phyloP scores from a whole-genome alignment of 495 filamentous ascomycete species.

The Antarctomyces pellizariae region DNA sequence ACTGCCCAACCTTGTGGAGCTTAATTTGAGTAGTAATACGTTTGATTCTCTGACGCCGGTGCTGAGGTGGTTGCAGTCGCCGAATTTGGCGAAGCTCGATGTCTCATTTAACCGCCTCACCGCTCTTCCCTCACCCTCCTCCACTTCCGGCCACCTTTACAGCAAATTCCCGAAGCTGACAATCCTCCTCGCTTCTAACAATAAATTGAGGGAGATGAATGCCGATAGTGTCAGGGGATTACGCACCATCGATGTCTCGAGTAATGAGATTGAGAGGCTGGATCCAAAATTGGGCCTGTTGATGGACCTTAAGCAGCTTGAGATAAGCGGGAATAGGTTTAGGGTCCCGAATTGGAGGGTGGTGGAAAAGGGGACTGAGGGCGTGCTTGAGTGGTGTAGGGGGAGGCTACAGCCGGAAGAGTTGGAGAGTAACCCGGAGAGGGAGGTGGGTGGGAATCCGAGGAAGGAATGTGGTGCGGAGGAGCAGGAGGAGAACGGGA shows the following conservation, averaged over 20 bases:
- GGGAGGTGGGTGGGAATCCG: too few relatives aligned
- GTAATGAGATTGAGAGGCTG: conserved; percentile 59
- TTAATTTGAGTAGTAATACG: conserved; percentile 47
- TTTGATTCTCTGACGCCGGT: conserved; percentile 42
- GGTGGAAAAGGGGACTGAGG: conserved; percentile 70
- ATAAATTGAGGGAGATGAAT: conserved; percentile 44
- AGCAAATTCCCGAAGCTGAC: conserved; percentile 39
- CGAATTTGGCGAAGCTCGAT: conserved; percentile 49
- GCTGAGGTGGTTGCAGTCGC: conserved; percentile 37
- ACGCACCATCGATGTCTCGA: conserved; percentile 49
- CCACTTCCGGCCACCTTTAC: conserved; percentile 17
- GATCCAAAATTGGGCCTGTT: conserved; percentile 58
- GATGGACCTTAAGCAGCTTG: conserved; percentile 26
- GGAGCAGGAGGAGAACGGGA: too few relatives aligned
- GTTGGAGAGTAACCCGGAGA: too few relatives aligned
- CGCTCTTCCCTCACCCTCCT: conserved; percentile 31
- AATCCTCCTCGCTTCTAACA: conserved; percentile 49
- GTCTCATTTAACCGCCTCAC: conserved; percentile 57
- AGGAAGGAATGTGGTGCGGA: too few relatives aligned
- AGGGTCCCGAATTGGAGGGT: conserved; percentile 71
- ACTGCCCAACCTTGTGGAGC: conserved; percentile 47
- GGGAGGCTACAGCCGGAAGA: conserved; percentile 52
- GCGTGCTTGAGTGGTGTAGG: conserved; percentile 61
- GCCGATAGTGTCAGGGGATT: conserved; percentile 55
- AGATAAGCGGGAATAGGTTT: conserved; percentile 64